Evolutionary conservation across 2,329 filamentous ascomycete species (phyloP).

Genomic region (Diaporthe citrichinensis): DNA sequence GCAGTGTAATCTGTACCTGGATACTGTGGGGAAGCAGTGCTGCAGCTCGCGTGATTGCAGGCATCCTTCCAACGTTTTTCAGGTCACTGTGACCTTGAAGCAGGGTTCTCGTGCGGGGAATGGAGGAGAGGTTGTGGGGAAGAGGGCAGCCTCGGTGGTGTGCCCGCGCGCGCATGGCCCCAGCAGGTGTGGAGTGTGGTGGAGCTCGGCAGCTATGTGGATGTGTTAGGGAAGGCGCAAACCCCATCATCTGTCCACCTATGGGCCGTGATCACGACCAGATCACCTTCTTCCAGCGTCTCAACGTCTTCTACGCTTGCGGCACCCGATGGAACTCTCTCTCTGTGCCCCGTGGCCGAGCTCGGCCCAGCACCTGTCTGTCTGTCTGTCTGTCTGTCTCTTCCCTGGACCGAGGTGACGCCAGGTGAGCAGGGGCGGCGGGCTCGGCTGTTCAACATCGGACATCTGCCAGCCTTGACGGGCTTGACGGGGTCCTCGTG

Average conservation of each 20-base stretch:
- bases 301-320: slow-evolving; percentile 1
- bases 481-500: not conserved
- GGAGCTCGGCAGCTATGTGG: slow-evolving; percentile 10
- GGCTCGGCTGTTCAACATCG: slow-evolving; percentile 6
- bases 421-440: not conserved
- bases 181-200: slow-evolving; percentile 25
- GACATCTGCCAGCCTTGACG: not conserved
- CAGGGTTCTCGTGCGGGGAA: slow-evolving; percentile 27
- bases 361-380: slow-evolving; percentile 6
- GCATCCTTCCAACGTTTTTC: slow-evolving; percentile 11
- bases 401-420: not conserved
- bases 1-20: slow-evolving; percentile 2
- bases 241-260: slow-evolving; percentile 6
- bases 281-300: slow-evolving; percentile 5
- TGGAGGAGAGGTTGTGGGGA: slow-evolving; percentile 5
- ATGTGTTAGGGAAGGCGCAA: slow-evolving; percentile 21
- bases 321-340: slow-evolving; percentile 15
- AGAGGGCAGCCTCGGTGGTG: not conserved
- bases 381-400: not conserved
- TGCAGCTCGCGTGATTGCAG: slow-evolving; percentile 16
- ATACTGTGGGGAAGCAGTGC: slow-evolving; percentile 3
- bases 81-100: not conserved
- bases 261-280: not conserved
- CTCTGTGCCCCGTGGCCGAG: slow-evolving; percentile 4
- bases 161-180: slow-evolving; percentile 13